Percentiles rank a stretch among this genome's conserved stretches.
These are phyloP conservation scores for Cyberlindnera samutprakarnensis DNA, from an alignment of 805 yeast genomes.

Conservation along the genomic window DNA sequence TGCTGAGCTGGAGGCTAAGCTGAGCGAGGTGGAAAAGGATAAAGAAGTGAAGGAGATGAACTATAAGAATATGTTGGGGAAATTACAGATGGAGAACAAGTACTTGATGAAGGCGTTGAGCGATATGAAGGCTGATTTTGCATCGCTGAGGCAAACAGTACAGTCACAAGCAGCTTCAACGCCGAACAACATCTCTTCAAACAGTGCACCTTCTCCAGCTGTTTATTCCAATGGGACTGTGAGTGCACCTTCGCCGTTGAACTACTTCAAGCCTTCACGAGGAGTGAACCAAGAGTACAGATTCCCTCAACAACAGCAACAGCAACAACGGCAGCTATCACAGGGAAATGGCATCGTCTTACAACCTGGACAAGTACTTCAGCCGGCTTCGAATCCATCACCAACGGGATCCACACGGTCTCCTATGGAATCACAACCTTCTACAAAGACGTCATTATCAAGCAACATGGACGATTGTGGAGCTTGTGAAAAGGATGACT, in stretches of 20 bases:
- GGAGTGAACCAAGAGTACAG: conserved; percentile 4
- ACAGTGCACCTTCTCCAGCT: conserved; percentile 18
- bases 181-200: conserved; percentile 10
- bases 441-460: conserved; percentile 15
- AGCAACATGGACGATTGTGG: conserved; percentile 36
- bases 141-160: conserved; percentile 15
- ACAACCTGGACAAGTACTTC: conserved; percentile 30
- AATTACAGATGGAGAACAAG: conserved; percentile 27
- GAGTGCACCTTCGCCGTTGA: conserved; percentile 23
- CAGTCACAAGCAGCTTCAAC: conserved; percentile 1
- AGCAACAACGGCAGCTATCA: conserved; percentile 30
- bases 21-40: conserved; percentile 60
- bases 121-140: conserved; percentile 22
- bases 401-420: conserved; percentile 24
- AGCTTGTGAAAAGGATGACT: conserved; percentile 60
- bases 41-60: conserved; percentile 44
- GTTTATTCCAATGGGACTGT: conserved; percentile 19
- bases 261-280: conserved; percentile 42
- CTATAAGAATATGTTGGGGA: conserved; percentile 16
- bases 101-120: conserved; percentile 23
- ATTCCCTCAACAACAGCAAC: conserved; percentile 4
- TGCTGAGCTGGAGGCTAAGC: conserved; percentile 65
- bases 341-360: conserved; percentile 22
- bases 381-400: no score
- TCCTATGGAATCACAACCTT: conserved; percentile 20